These are phyloP conservation scores for Phaeodactylum tricornutum DNA, from an alignment of 108 stramenopile species.

Conservation along the genomic window DNA sequence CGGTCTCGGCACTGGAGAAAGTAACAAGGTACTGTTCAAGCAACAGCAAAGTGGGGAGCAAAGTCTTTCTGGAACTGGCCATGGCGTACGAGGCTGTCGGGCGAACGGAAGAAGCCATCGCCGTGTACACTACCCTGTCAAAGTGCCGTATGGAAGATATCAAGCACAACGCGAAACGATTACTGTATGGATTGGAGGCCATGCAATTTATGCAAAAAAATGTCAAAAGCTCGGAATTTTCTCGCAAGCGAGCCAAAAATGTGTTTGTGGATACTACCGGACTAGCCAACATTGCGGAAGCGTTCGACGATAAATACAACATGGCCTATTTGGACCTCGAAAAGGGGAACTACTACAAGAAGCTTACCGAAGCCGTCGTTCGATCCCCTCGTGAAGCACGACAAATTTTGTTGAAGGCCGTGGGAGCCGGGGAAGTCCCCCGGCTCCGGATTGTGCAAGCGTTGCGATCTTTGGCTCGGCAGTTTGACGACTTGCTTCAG, in stretches of 20 bases:
- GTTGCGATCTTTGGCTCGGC: slow-evolving; percentile 48
- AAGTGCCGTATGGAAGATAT: slow-evolving; percentile 69
- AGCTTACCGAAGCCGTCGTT: slow-evolving; percentile 75
- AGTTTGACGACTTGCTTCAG: slow-evolving; percentile 53
- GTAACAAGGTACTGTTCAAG: slow-evolving; percentile 79
- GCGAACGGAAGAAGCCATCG: slow-evolving; percentile 54
- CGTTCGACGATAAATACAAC: slow-evolving; percentile 79
- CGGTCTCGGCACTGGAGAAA: slow-evolving; percentile 76
- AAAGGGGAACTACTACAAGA: slow-evolving; percentile 52
- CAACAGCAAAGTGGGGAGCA: slow-evolving; percentile 57
- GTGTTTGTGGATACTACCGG: slow-evolving; percentile 83
- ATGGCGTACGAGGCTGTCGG: slow-evolving; percentile 87
- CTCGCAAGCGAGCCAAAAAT: slow-evolving; percentile 38
- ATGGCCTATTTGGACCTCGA: slow-evolving; percentile 77
- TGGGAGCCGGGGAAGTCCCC: slow-evolving; percentile 42
- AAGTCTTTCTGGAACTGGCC: slow-evolving; percentile 78
- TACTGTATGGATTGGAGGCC: slow-evolving; percentile 76
- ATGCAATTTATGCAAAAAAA: slow-evolving; percentile 77
- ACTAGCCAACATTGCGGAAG: slow-evolving; percentile 49
- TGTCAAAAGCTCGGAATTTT: slow-evolving; percentile 44
- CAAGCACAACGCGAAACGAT: slow-evolving; percentile 63
- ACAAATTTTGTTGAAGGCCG: slow-evolving; percentile 68
- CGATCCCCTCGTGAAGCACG: slow-evolving; percentile 78
- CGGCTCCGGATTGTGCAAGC: slow-evolving; percentile 59
- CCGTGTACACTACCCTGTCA: slow-evolving; percentile 48